A percentile compares a stretch with the other conserved stretches of the same genome.
phyloP scores from a whole-genome alignment of 192 early-diverging fungal species.

The Geranomyces variabilis region DNA sequence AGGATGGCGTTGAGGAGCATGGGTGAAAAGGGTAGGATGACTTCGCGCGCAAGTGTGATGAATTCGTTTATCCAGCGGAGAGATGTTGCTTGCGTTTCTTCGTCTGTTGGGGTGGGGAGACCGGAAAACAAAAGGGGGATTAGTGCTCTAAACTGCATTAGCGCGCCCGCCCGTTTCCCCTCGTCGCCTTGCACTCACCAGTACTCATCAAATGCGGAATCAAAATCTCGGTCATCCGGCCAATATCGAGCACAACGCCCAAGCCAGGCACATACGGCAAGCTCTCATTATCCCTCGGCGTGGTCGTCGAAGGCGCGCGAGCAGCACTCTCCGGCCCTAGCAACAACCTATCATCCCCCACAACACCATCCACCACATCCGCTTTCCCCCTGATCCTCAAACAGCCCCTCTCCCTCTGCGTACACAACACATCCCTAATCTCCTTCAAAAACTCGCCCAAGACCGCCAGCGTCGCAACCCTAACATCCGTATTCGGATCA shows the following conservation, averaged over 20 bases:
- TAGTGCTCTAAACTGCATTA: too few relatives aligned
- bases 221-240: slow-evolving; percentile 80
- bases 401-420: slow-evolving; percentile 58
- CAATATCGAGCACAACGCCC: slow-evolving; percentile 81
- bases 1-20: slow-evolving; percentile 80
- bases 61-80: slow-evolving; percentile 93
- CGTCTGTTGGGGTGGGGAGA: slow-evolving; percentile 40
- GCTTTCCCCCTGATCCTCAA: slow-evolving; percentile 41
- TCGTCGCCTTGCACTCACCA: slow-evolving; percentile 32
- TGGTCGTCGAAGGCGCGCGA: background rate
- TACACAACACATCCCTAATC: slow-evolving; percentile 71
- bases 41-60: slow-evolving; percentile 76
- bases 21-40: slow-evolving; percentile 83
- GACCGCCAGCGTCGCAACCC: slow-evolving; percentile 76
- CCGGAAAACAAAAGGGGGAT: background rate
- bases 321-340: background rate
- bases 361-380: background rate
- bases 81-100: slow-evolving; percentile 92
- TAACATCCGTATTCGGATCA: slow-evolving; percentile 89
- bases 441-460: slow-evolving; percentile 91
- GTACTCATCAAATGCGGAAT: slow-evolving; percentile 75
- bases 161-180: background rate
- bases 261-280: slow-evolving; percentile 73
- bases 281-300: slow-evolving; percentile 11
- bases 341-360: background rate